A percentile compares a stretch with the other conserved stretches of the same genome.
Conservation (phyloP, 768 basidiomycete species). For the Mycena vitilis region DNA sequence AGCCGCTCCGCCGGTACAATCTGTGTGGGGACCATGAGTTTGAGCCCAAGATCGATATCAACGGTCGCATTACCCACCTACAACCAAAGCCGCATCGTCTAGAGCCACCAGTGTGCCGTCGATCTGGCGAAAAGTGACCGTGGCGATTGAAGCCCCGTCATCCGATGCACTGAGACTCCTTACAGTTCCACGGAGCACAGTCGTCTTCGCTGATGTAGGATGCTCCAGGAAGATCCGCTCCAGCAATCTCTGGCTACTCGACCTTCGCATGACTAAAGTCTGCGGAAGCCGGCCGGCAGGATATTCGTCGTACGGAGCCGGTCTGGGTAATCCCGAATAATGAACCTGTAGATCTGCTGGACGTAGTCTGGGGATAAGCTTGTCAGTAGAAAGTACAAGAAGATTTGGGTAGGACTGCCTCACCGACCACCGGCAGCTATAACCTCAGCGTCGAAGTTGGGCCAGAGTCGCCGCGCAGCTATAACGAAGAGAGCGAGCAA, state of each 20-base stretch:
- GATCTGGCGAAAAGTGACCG: constrained; percentile 30
- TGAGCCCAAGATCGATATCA: no score
- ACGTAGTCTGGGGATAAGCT: constrained; percentile 18
- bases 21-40: no score
- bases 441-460: constrained; percentile 35
- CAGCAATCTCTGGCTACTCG: constrained; percentile 39
- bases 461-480: constrained; percentile 38
- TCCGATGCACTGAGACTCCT: constrained; percentile 20
- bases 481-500: constrained; percentile 32
- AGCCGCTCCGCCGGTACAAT: constrained; percentile 19
- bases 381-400: not conserved
- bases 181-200: constrained; percentile 23
- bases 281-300: constrained; percentile 27
- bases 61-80: constrained; percentile 17
- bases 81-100: constrained; percentile 28
- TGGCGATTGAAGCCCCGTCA: constrained; percentile 15
- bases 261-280: constrained; percentile 34
- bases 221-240: constrained; percentile 28
- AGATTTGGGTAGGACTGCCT: constrained; percentile 28
- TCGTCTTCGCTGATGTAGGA: constrained; percentile 16
- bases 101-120: constrained; percentile 23
- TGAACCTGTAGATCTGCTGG: constrained; percentile 32
- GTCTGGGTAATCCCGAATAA: constrained; percentile 33
- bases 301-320: constrained; percentile 28
- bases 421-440: constrained; percentile 27